Evolutionary conservation across 1,139 yeast species (phyloP).

Genomic region (Diutina neorugosa): DNA sequence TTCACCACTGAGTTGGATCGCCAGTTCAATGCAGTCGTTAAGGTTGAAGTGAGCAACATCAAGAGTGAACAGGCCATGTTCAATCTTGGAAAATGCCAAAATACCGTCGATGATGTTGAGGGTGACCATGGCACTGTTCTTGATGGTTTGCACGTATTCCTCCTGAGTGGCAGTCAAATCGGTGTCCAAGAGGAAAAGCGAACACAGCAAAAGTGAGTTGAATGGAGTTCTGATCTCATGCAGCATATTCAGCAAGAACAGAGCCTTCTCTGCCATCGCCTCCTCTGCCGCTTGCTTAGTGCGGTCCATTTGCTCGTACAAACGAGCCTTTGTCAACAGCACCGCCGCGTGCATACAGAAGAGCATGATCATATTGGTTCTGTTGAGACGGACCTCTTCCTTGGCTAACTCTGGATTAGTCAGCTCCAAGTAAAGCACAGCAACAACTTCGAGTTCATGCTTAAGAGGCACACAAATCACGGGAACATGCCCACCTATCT

Average conservation of each 20-base stretch:
- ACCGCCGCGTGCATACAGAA: constrained; percentile 45
- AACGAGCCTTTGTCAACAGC: constrained; percentile 35
- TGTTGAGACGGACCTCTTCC: not conserved
- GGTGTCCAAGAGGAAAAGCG: constrained; percentile 41
- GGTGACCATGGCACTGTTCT: constrained; percentile 40
- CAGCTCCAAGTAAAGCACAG: constrained; percentile 38
- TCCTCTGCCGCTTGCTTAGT: constrained; percentile 48
- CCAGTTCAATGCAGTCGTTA: constrained; percentile 39
- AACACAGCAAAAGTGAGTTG: constrained; percentile 43
- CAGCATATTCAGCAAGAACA: constrained; percentile 48
- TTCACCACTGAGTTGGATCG: constrained; percentile 40
- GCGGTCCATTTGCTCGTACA: constrained; percentile 37
- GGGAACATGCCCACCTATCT: constrained; percentile 16
- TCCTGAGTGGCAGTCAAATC: constrained; percentile 32
- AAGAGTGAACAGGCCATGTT: constrained; percentile 40
- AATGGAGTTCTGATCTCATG: constrained; percentile 51
- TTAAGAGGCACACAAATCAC: constrained; percentile 35
- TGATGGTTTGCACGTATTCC: constrained; percentile 44
- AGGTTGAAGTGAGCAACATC: constrained; percentile 38
- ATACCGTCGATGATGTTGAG: constrained; percentile 46
- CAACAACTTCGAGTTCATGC: constrained; percentile 16
- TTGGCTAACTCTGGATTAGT: not conserved
- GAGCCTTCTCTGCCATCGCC: constrained; percentile 48
- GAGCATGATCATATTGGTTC: constrained; percentile 20
- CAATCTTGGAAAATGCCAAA: constrained; percentile 43